Conservation (phyloP, 73 alveolate species). For the Tetrahymena elliotti region DNA sequence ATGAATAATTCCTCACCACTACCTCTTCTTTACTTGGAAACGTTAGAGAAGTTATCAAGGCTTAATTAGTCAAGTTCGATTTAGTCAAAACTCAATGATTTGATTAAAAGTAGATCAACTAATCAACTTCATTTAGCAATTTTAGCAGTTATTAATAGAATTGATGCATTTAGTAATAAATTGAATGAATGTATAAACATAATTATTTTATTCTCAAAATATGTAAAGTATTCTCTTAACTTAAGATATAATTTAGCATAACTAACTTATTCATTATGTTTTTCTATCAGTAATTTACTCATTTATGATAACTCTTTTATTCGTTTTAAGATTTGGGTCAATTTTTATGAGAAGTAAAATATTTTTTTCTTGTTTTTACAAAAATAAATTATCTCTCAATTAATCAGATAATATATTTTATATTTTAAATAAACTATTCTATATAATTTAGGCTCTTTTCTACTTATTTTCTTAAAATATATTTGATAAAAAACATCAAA, state of each 20-base stretch:
- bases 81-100: neutral
- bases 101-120: neutral
- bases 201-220: neutral
- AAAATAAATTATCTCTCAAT: neutral
- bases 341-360: neutral
- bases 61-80: neutral
- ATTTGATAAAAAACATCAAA: too few species aligned
- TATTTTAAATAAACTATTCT: neutral
- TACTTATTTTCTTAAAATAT: too few species aligned
- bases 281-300: neutral
- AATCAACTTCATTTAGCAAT: neutral
- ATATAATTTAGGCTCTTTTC: too few species aligned
- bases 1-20: neutral
- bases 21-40: neutral
- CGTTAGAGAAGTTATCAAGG: neutral
- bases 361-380: neutral
- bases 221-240: neutral
- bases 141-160: neutral
- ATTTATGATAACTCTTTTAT: neutral
- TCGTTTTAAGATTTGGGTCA: neutral
- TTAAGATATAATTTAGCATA: neutral
- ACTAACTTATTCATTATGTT: neutral
- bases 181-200: neutral
- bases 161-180: neutral
- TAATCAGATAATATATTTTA: neutral